Conservation (phyloP, 179 eudicot genomes). For the Carnegiea gigantea region DNA sequence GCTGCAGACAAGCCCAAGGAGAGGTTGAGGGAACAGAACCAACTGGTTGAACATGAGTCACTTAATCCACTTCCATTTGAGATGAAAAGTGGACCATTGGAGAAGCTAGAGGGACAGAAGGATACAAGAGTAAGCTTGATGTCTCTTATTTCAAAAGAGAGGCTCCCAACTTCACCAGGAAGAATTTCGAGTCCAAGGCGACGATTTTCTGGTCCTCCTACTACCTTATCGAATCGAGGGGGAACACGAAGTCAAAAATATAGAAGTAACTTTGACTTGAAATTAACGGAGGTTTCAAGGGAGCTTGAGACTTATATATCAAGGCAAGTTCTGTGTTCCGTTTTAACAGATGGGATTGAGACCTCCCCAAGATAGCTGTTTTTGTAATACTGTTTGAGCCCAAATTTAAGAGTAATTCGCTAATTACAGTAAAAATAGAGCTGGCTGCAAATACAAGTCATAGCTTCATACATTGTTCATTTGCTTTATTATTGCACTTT, state of each 20-base stretch:
- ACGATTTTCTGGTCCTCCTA: conserved; percentile 71
- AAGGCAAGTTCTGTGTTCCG: conserved; percentile 71
- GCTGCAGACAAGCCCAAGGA: conserved; percentile 78
- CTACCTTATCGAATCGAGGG: conserved; percentile 22
- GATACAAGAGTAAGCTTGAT: conserved; percentile 27
- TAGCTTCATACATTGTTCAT: neutral
- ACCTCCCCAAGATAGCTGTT: conserved; percentile 51
- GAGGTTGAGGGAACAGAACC: conserved; percentile 47
- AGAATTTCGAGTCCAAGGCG: conserved; percentile 80
- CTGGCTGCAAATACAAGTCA: neutral
- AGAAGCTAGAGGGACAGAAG: conserved; percentile 35
- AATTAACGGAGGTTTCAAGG: conserved; percentile 69
- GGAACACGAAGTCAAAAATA: conserved; percentile 46
- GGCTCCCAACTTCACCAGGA: conserved; percentile 46
- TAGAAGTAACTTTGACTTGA: conserved; percentile 67
- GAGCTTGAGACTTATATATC: conserved; percentile 83
- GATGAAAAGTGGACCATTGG: conserved; percentile 58
- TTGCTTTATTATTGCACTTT: too few relatives aligned
- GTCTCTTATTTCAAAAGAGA: conserved; percentile 38
- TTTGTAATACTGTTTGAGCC: conserved; percentile 8
- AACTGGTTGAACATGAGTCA: conserved; percentile 32
- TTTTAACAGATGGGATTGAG: conserved; percentile 53
- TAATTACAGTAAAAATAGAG: neutral
- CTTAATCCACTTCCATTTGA: conserved; percentile 79
- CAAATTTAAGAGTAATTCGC: conserved; percentile 1